These are phyloP conservation scores for Trichoderma brevicompactum DNA, from an alignment of 2,329 filamentous ascomycete genomes.

Conservation along the genomic window DNA sequence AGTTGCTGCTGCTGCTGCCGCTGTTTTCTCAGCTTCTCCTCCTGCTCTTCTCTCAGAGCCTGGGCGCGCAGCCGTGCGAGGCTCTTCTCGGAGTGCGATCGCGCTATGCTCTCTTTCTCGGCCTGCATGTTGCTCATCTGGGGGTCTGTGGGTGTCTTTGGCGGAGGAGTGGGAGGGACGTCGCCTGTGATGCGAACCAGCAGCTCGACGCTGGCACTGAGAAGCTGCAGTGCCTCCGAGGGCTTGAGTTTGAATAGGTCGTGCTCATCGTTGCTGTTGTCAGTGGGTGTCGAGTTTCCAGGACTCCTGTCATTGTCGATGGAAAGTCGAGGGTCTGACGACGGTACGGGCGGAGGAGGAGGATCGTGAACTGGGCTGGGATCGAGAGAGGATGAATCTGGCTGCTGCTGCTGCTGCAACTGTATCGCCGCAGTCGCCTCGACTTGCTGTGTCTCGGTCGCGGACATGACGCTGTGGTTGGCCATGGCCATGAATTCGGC, in stretches of 20 bases:
- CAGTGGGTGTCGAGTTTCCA: neutral
- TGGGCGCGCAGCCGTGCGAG: conserved; percentile 51
- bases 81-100: conserved; percentile 61
- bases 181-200: conserved; percentile 76
- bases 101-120: conserved; percentile 64
- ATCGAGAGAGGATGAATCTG: conserved; percentile 10
- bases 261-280: conserved; percentile 45
- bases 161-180: conserved; percentile 77
- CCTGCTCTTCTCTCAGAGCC: conserved; percentile 41
- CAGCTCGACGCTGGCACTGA: conserved; percentile 73
- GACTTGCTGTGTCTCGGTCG: conserved; percentile 17
- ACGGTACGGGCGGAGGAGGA: conserved; percentile 51
- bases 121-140: conserved; percentile 67
- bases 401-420: conserved; percentile 26
- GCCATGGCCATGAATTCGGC: conserved; percentile 2
- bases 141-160: conserved; percentile 65
- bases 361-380: conserved; percentile 30
- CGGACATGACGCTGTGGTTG: conserved; percentile 16
- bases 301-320: conserved; percentile 31
- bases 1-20: conserved; percentile 29
- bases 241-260: conserved; percentile 76
- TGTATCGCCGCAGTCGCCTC: conserved; percentile 19
- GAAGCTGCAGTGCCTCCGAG: conserved; percentile 74
- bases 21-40: conserved; percentile 34
- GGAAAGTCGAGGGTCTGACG: conserved; percentile 45